A percentile compares a stretch with the other conserved stretches of the same genome.
phyloP scores from a whole-genome alignment of 2,329 filamentous ascomycete species.

The Neonectria faginata region DNA sequence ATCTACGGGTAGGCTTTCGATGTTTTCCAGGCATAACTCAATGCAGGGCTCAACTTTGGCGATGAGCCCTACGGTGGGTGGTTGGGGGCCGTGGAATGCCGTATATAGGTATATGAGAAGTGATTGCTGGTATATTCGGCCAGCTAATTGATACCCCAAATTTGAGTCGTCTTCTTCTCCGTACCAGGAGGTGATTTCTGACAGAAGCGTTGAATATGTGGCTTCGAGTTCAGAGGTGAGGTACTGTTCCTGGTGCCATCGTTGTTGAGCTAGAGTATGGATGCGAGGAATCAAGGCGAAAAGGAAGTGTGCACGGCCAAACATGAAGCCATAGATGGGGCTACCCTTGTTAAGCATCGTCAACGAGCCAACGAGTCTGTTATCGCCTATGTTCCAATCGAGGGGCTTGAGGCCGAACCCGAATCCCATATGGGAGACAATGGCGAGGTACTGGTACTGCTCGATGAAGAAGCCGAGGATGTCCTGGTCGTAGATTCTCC shows the following conservation, averaged over 20 bases:
- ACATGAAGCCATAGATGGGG: conserved; percentile 26
- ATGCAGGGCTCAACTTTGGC: conserved; percentile 20
- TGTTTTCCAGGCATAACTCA: conserved; percentile 15
- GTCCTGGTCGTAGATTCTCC: conserved; percentile 14
- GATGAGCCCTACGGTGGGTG: conserved; percentile 10
- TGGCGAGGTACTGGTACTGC: conserved; percentile 25
- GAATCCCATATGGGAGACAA: conserved; percentile 21
- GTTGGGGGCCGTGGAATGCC: conserved; percentile 12
- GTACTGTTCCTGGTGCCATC: not conserved
- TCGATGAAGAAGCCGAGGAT: conserved; percentile 22
- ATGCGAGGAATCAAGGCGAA: conserved; percentile 24
- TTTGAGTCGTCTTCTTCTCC: conserved; percentile 7
- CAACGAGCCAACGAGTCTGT: not conserved
- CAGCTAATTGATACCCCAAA: conserved; percentile 11
- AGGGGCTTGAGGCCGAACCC: conserved; percentile 8
- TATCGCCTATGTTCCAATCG: not conserved
- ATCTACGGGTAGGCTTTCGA: conserved; percentile 17
- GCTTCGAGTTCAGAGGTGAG: not conserved
- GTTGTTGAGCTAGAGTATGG: conserved; percentile 14
- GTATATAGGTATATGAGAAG: conserved; percentile 14
- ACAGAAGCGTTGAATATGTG: conserved; percentile 1
- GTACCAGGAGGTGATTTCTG: conserved; percentile 13
- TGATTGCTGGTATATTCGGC: conserved; percentile 19
- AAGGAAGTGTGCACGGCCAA: conserved; percentile 16
- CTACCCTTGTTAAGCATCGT: conserved; percentile 19